Evolutionary conservation across 2,329 filamentous ascomycete genomes (phyloP).

Genomic region (Fusarium protoensiforme): DNA sequence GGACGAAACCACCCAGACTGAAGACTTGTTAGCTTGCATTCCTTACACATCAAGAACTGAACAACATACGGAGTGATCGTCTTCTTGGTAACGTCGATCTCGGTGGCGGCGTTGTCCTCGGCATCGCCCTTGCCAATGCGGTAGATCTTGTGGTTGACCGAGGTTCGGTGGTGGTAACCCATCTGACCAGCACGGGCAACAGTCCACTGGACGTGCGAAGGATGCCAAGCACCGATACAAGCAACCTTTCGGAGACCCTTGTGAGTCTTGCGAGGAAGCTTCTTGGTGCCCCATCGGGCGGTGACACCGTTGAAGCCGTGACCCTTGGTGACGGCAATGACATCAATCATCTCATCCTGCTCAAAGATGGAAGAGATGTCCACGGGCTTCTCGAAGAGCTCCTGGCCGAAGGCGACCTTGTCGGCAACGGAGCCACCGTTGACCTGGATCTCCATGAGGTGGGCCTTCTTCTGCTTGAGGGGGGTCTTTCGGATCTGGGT

Average conservation of each 20-base stretch:
- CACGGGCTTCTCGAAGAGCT: conserved; percentile 99
- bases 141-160: conserved; percentile 99
- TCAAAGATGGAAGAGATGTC: conserved; percentile 95
- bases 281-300: conserved; percentile 99
- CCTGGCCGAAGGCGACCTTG: conserved; percentile 96
- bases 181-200: conserved; percentile 99
- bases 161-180: conserved; percentile 99
- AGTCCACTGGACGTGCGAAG: conserved; percentile 99
- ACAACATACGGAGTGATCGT: conserved; percentile 95
- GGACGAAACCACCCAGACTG: conserved; percentile 98
- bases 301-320: conserved; percentile 99
- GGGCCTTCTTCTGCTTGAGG: conserved; percentile 99
- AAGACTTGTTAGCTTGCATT: conserved; percentile 46
- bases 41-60: not conserved
- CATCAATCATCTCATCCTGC: conserved; percentile 99
- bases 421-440: conserved; percentile 96
- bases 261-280: conserved; percentile 99
- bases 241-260: conserved; percentile 99
- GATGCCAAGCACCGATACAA: conserved; percentile 99
- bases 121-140: conserved; percentile 93
- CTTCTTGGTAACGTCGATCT: conserved; percentile 99
- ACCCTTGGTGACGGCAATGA: conserved; percentile 99
- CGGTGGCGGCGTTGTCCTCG: conserved; percentile 92
- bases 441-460: conserved; percentile 99
- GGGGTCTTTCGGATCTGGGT: conserved; percentile 99